Evolutionary conservation across 495 filamentous ascomycete genomes (phyloP).

Genomic region (Xylaria venustula): DNA sequence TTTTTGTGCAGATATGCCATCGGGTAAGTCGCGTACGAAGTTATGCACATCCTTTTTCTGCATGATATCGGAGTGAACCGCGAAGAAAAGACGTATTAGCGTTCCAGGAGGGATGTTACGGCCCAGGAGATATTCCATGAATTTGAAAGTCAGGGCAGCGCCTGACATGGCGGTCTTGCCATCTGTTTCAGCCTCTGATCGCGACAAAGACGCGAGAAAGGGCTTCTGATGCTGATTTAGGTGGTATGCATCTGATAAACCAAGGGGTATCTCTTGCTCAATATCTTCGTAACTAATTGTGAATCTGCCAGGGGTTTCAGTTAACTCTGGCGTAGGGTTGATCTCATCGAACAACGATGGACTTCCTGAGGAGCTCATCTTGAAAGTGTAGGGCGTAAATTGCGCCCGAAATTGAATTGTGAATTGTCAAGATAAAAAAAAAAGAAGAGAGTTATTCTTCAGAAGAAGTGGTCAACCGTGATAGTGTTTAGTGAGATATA

Average conservation of each 20-base stretch:
- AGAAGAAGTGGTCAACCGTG: not conserved
- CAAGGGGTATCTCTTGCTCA: constrained; percentile 3
- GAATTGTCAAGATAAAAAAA: not conserved
- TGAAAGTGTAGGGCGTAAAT: not conserved
- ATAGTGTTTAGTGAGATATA: not conserved
- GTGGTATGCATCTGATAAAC: constrained; percentile 1
- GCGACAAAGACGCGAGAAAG: not conserved
- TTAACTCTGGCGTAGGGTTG: constrained; percentile 6
- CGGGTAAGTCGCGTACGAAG: not conserved
- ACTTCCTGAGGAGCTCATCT: constrained; percentile 2
- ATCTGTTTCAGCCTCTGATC: not conserved
- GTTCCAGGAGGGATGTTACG: not conserved
- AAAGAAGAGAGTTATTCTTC: not conserved
- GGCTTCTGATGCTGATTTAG: not conserved
- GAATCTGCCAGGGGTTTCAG: constrained; percentile 5
- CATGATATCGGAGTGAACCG: constrained; percentile 1
- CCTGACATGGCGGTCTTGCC: not conserved
- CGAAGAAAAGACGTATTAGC: constrained; percentile 3
- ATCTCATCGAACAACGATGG: constrained; percentile 9
- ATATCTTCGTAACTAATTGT: constrained; percentile 4
- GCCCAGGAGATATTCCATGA: constrained; percentile 1
- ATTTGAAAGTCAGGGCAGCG: constrained; percentile 1
- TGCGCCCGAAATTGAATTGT: not conserved
- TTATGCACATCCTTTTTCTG: constrained; percentile 2
- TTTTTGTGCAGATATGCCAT: constrained; percentile 1